Evolutionary conservation across 495 filamentous ascomycete genomes (phyloP).

Genomic region (Penicillium atrosanguineum): DNA sequence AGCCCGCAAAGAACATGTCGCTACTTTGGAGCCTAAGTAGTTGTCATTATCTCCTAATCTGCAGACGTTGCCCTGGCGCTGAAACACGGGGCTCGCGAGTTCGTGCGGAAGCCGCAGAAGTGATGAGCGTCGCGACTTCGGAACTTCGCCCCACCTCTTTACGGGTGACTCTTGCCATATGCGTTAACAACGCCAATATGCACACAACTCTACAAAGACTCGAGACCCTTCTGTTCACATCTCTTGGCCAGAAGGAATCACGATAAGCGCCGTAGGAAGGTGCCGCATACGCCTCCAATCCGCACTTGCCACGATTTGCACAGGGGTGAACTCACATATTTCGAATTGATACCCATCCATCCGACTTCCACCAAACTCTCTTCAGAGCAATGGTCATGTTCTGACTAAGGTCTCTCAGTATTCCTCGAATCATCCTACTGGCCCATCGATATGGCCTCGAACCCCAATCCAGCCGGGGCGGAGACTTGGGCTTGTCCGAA

Average conservation of each 20-base stretch:
- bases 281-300: neutral
- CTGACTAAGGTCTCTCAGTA: neutral
- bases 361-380: neutral
- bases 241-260: neutral
- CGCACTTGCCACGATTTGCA: neutral
- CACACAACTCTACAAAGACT: neutral
- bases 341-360: neutral
- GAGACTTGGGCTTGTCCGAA: conserved; percentile 1
- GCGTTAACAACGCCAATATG: neutral
- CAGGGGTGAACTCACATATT: neutral
- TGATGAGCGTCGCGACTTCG: neutral
- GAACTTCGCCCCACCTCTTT: neutral
- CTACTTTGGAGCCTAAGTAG: too few relatives aligned
- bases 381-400: neutral
- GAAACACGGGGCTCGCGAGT: neutral
- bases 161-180: neutral
- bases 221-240: neutral
- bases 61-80: neutral
- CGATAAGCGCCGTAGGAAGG: neutral
- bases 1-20: too few relatives aligned
- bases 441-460: neutral
- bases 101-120: neutral
- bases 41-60: too few relatives aligned
- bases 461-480: neutral
- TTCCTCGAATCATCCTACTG: neutral